Conservation (phyloP, 192 early-diverging fungal species). For the Linnemannia schmuckeri region DNA sequence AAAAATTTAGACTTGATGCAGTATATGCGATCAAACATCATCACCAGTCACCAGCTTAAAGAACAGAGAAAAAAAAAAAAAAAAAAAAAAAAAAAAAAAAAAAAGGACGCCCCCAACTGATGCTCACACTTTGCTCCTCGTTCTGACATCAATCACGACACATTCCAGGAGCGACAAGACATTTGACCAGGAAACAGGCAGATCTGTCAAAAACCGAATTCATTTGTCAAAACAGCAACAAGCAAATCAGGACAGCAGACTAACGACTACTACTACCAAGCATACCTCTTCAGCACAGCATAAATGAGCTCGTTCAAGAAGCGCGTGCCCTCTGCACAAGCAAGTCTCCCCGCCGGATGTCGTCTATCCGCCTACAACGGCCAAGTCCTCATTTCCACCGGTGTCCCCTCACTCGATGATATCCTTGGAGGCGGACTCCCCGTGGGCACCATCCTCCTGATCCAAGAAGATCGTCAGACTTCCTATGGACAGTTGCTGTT, state of each 20-base stretch:
- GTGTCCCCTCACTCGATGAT: conserved; percentile 88
- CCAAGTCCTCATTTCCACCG: conserved; percentile 83
- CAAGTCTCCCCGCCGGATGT: conserved; percentile 77
- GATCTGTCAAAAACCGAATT: not conserved
- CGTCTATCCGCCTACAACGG: conserved; percentile 83
- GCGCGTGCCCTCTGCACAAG: conserved; percentile 66
- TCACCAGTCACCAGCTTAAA: not conserved
- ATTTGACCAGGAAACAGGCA: not conserved
- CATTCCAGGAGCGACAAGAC: not conserved
- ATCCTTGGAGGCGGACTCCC: conserved; percentile 91
- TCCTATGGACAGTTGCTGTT: conserved; percentile 84
- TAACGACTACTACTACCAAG: not conserved
- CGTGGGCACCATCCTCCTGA: conserved; percentile 80
- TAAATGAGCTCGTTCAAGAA: conserved; percentile 64
- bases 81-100: too few species aligned
- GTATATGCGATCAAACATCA: not conserved
- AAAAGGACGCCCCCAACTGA: not conserved
- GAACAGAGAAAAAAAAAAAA: not conserved
- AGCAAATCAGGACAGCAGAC: not conserved
- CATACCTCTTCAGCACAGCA: not conserved
- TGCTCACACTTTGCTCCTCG: not conserved
- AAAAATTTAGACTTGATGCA: not conserved
- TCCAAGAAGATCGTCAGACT: conserved; percentile 85
- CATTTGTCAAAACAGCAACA: not conserved
- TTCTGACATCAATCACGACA: not conserved